Evolutionary conservation across 345 rosid genomes (phyloP).

Genomic region (Schrenkiella parvula): DNA sequence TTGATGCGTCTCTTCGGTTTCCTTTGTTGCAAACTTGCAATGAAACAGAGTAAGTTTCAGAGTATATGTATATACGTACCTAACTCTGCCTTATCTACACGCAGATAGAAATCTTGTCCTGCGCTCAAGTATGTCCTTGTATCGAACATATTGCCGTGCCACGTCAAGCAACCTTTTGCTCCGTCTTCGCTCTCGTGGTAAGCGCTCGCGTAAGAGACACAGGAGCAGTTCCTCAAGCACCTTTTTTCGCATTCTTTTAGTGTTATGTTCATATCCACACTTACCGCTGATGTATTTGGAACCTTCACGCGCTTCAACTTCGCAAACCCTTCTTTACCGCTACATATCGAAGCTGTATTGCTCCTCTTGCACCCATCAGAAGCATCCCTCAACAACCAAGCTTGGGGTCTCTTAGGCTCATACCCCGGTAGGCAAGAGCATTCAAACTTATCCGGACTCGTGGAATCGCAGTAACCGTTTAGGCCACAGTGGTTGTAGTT

Average conservation of each 20-base stretch:
- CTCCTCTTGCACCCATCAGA: slow-evolving; percentile 50
- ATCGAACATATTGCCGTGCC: slow-evolving; percentile 49
- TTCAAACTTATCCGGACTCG: slow-evolving; percentile 26
- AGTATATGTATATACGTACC: neutral
- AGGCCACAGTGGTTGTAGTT: slow-evolving; percentile 52
- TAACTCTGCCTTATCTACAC: slow-evolving; percentile 24
- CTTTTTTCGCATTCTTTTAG: slow-evolving; percentile 35
- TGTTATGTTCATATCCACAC: slow-evolving; percentile 39
- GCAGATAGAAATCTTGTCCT: slow-evolving; percentile 52
- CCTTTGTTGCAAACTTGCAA: neutral
- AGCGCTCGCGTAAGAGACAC: slow-evolving; percentile 53
- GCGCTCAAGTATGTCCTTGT: slow-evolving; percentile 30
- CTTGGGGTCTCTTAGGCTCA: slow-evolving; percentile 43
- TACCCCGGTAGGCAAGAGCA: slow-evolving; percentile 67
- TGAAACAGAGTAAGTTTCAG: neutral
- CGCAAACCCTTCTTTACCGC: slow-evolving; percentile 50
- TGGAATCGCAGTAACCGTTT: slow-evolving; percentile 42
- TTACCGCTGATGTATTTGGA: slow-evolving; percentile 44
- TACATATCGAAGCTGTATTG: slow-evolving; percentile 13
- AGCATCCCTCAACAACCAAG: slow-evolving; percentile 53
- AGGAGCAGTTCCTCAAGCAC: slow-evolving; percentile 53
- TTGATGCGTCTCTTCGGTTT: neutral
- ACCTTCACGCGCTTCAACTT: slow-evolving; percentile 41
- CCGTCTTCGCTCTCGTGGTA: slow-evolving; percentile 38
- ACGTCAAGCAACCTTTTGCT: slow-evolving; percentile 46